phyloP scores from a whole-genome alignment of 768 basidiomycete genomes.

The Tylopilus felleus region DNA sequence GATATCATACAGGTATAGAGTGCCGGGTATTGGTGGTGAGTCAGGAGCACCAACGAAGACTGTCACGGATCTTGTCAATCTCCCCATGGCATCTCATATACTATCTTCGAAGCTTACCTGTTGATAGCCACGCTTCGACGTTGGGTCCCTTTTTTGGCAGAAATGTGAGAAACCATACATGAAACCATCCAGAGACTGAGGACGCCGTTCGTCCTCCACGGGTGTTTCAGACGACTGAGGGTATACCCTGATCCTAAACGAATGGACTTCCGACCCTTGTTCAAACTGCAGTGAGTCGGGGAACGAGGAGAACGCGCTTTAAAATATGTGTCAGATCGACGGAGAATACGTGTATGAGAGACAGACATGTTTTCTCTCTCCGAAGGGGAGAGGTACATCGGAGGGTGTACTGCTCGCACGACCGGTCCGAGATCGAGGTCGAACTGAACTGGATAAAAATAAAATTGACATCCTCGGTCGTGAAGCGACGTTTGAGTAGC shows the following conservation, averaged over 20 bases:
- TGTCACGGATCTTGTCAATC: constrained; percentile 6
- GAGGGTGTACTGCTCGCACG: constrained; percentile 66
- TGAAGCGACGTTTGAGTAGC: constrained; percentile 12
- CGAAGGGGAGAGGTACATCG: constrained; percentile 55
- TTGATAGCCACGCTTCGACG: constrained; percentile 73
- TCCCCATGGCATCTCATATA: neutral
- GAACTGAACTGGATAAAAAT: constrained; percentile 63
- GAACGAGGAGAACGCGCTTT: constrained; percentile 87
- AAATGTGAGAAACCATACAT: constrained; percentile 80
- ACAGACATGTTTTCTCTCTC: constrained; percentile 81
- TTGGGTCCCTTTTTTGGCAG: constrained; percentile 60
- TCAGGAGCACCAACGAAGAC: constrained; percentile 67
- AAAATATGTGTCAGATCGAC: constrained; percentile 4
- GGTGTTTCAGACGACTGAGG: constrained; percentile 20
- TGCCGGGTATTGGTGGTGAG: constrained; percentile 76
- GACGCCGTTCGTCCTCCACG: constrained; percentile 29
- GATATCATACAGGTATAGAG: constrained; percentile 69
- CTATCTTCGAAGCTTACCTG: constrained; percentile 47
- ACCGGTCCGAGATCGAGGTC: constrained; percentile 86
- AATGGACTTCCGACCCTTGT: constrained; percentile 80
- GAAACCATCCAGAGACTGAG: constrained; percentile 55
- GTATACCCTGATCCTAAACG: constrained; percentile 75
- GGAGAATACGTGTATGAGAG: neutral
- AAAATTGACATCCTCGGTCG: neutral
- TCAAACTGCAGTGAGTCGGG: constrained; percentile 86